Evolutionary conservation across 495 filamentous ascomycete genomes (phyloP), one percentile per base, ranked within the genome.

Genomic region (Penicillium ochrochloron): DNA sequence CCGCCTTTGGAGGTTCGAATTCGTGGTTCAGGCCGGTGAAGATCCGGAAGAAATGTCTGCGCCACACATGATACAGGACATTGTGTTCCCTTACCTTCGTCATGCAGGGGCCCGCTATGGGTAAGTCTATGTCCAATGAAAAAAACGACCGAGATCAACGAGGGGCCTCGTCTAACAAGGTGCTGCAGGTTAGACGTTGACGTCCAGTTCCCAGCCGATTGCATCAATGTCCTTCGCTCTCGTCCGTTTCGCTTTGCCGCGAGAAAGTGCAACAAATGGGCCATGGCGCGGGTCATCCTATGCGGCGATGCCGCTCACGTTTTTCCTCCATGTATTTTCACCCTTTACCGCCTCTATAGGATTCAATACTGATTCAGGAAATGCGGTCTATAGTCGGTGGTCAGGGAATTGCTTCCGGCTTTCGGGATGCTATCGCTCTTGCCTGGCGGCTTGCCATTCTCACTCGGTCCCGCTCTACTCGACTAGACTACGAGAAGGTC

Each of bases 301-400:
- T 80, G 80, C 50, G 83, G 83, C 15, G 83, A 86, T 65, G 75
- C 83, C 2, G 82, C 83, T n/a, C 78, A 86, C 59, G 83, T 86
- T 2, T 86, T 86, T 61, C 83, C 83, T 35, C 81, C 83, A 8
- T 85, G 76, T 78, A 70, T 55, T 66, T 62, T n/a, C 31, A 52
- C 12, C 23, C 23, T 15, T 15, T 25, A 6, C 25, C 23, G 39
- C 39, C 31, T 34, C 31, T 34, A 4, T 41, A 11, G 11, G 39
- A 41, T 34, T 9, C 39, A 41, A 12, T 12, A 17, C 50, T 29
- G 6, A 15, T 50, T 14, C 8, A n/a, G 15, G 11, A 23, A 33
- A 54, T 10, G 1, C n/a, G 4, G 31, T 19, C 21, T 48, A 15
- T 51, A 77, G 75, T 86, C 63, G 84, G 78, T 0, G 83, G 83